Percentiles rank a stretch among this genome's conserved stretches.
These are phyloP conservation scores for Saccharomyces jurei DNA, from an alignment of 805 yeast species.

Conservation along the genomic window DNA sequence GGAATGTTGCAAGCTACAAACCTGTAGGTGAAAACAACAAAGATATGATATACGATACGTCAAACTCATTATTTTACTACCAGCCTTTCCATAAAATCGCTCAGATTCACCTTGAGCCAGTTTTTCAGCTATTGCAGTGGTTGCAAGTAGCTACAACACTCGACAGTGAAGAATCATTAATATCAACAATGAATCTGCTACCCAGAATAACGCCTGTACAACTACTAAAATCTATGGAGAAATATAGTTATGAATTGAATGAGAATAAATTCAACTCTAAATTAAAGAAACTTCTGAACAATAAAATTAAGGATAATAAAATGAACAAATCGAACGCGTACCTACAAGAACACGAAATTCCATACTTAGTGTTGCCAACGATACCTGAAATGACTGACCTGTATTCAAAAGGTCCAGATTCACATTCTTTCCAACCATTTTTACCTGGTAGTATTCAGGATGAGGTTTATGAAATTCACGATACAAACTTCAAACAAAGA, in stretches of 20 bases:
- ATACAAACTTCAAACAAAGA: slow-evolving; percentile 29
- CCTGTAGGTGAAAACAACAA: slow-evolving; percentile 10
- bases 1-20: slow-evolving; percentile 22
- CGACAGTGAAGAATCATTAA: slow-evolving; percentile 54
- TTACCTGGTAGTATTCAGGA: slow-evolving; percentile 65
- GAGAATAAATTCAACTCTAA: slow-evolving; percentile 59
- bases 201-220: slow-evolving; percentile 60
- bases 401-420: slow-evolving; percentile 57
- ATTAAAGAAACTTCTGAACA: slow-evolving; percentile 32
- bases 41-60: slow-evolving; percentile 11
- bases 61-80: slow-evolving; percentile 51
- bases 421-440: slow-evolving; percentile 55
- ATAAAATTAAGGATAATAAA: slow-evolving; percentile 13
- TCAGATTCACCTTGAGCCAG: slow-evolving; percentile 57
- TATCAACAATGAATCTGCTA: slow-evolving; percentile 44
- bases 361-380: slow-evolving; percentile 63
- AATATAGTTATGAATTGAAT: slow-evolving; percentile 76
- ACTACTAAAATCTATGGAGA: slow-evolving; percentile 57
- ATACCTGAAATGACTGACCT: slow-evolving; percentile 58
- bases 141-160: slow-evolving; percentile 75
- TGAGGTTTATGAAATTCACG: slow-evolving; percentile 59
- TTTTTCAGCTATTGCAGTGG: slow-evolving; percentile 81
- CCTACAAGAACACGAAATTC: slow-evolving; percentile 44
- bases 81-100: slow-evolving; percentile 59
- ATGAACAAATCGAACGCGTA: slow-evolving; percentile 19